Percentiles rank a stretch among this genome's conserved stretches.
Conservation (phyloP, 2,329 filamentous ascomycete genomes). For the Scedosporium dehoogii region DNA sequence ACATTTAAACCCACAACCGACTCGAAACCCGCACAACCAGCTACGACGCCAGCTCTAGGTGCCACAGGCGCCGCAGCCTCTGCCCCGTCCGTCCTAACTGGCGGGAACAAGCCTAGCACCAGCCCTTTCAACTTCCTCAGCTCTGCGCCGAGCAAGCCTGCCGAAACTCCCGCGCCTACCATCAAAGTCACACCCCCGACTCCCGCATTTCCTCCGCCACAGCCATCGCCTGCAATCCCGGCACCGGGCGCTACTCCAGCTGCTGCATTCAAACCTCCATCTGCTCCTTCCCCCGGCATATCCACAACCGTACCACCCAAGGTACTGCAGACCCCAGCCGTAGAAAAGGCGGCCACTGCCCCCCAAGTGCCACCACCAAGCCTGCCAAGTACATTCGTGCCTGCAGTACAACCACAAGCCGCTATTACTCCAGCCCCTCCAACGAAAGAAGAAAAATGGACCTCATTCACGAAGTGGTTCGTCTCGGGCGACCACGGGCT, state of each 20-base stretch:
- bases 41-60: neutral
- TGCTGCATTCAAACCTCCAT: neutral
- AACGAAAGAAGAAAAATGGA: slow-evolving; percentile 21
- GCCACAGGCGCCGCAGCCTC: neutral
- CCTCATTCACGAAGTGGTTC: slow-evolving; percentile 43
- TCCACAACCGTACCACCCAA: slow-evolving; percentile 9
- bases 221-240: neutral
- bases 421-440: neutral
- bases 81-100: neutral
- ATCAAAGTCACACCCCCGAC: slow-evolving; percentile 11
- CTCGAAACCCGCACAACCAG: neutral
- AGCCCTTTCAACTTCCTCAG: neutral
- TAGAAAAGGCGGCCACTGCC: slow-evolving; percentile 21
- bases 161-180: slow-evolving; percentile 1
- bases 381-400: neutral
- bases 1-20: neutral
- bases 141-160: neutral
- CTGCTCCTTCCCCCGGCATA: slow-evolving; percentile 8
- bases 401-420: neutral
- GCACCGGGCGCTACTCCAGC: slow-evolving; percentile 5
- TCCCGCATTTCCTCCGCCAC: slow-evolving; percentile 8
- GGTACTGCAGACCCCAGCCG: slow-evolving; percentile 14
- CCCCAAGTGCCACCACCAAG: neutral
- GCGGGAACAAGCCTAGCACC: neutral
- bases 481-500: slow-evolving; percentile 43